phyloP scores from a whole-genome alignment of 139 green algal genomes.

The Chlorella sp. region DNA sequence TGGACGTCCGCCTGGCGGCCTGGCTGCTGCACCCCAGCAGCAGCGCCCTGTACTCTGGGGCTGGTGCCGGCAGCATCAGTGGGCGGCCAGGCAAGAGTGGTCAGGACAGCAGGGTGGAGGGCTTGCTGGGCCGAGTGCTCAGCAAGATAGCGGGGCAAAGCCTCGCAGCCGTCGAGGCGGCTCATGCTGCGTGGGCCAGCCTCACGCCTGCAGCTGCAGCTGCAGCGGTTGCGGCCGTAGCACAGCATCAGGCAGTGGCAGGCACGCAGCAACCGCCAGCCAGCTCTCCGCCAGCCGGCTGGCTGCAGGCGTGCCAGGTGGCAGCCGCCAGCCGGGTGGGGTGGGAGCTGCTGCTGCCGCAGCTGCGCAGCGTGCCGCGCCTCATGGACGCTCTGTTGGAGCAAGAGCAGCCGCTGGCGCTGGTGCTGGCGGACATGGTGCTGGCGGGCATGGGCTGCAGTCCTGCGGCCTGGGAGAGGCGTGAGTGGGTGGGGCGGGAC shows the following conservation, averaged over 20 bases:
- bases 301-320: background rate
- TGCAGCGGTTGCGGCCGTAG: background rate
- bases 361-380: background rate
- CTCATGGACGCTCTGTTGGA: constrained; percentile 3
- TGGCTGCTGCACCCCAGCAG: constrained; percentile 19
- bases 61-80: background rate
- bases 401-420: constrained; percentile 81
- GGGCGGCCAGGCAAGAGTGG: too few relatives aligned
- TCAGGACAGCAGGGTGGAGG: background rate
- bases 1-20: constrained; percentile 10
- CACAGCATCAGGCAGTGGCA: background rate
- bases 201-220: background rate
- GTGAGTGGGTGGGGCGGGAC: background rate
- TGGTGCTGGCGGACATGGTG: constrained; percentile 79
- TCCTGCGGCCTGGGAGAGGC: constrained; percentile 1
- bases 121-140: background rate
- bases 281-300: background rate
- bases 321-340: background rate
- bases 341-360: background rate
- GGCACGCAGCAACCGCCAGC: too few relatives aligned
- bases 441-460: constrained; percentile 61
- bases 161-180: too few relatives aligned
- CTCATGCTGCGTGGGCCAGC: background rate
- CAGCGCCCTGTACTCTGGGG: too few relatives aligned
- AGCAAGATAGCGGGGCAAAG: background rate